phyloP scores from a whole-genome alignment of 2,329 filamentous ascomycete genomes.

The Stemphylium beticola region DNA sequence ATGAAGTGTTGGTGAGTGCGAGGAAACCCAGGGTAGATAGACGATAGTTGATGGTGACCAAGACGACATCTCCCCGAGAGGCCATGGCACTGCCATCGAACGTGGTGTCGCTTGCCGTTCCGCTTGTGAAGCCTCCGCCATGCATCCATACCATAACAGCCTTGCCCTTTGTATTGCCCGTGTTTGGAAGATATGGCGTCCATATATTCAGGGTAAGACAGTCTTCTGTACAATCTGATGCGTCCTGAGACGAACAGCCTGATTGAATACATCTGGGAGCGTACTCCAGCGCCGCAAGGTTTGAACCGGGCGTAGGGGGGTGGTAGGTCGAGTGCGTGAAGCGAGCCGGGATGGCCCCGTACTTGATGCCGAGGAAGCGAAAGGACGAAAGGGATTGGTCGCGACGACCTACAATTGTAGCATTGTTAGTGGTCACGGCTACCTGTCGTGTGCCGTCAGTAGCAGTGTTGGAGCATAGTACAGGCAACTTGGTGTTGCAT shows the following conservation, averaged over 20 bases:
- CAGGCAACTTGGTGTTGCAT: conserved; percentile 29
- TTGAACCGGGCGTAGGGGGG: conserved; percentile 28
- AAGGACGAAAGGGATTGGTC: conserved; percentile 54
- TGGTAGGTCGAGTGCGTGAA: conserved; percentile 56
- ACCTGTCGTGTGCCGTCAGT: neutral
- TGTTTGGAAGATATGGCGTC: conserved; percentile 49
- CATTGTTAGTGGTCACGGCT: conserved; percentile 26
- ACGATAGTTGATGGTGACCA: conserved; percentile 54
- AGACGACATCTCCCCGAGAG: conserved; percentile 55
- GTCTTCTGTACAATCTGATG: conserved; percentile 49
- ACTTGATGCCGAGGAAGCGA: conserved; percentile 59
- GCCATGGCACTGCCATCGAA: conserved; percentile 56
- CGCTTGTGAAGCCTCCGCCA: conserved; percentile 52
- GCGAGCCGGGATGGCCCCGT: conserved; percentile 53
- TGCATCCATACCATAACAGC: conserved; percentile 58
- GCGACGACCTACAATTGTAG: conserved; percentile 47
- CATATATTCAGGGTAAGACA: conserved; percentile 53
- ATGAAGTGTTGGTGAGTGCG: conserved; percentile 49
- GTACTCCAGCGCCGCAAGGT: conserved; percentile 44
- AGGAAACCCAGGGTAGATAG: conserved; percentile 46
- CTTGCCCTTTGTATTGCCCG: conserved; percentile 37
- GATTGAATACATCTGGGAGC: conserved; percentile 52
- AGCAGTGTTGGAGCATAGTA: conserved; percentile 33
- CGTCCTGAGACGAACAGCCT: conserved; percentile 23
- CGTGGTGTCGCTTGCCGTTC: conserved; percentile 53